These are phyloP conservation scores for Amphicarpaea edgeworthii DNA, from an alignment of 306 rosid genomes.

Conservation along the genomic window DNA sequence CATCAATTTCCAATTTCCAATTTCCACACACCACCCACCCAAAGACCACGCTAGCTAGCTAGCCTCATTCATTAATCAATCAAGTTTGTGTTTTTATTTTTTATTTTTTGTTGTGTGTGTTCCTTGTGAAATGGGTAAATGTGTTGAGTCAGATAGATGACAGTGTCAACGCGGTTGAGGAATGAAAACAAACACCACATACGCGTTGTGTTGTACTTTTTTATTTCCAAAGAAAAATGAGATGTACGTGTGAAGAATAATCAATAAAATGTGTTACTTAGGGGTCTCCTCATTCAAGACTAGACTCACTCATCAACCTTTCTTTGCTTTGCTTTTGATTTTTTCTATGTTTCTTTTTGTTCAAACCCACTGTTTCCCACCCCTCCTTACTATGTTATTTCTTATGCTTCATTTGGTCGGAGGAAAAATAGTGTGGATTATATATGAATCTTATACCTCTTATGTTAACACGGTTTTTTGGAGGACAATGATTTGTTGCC, in stretches of 20 bases:
- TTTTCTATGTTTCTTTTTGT: not conserved
- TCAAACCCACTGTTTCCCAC: not conserved
- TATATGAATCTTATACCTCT: no score
- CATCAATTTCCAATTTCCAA: slow-evolving; percentile 33
- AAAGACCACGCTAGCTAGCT: slow-evolving; percentile 52
- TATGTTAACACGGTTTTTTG: no score
- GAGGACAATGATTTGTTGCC: not conserved
- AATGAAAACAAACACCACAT: not conserved
- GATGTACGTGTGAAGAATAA: slow-evolving; percentile 22
- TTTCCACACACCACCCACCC: slow-evolving; percentile 39
- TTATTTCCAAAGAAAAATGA: not conserved
- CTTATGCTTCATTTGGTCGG: no score
- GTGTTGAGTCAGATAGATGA: not conserved
- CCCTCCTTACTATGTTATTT: not conserved
- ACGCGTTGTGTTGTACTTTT: slow-evolving; percentile 44
- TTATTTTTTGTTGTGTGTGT: no score
- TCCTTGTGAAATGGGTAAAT: not conserved
- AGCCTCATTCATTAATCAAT: no score
- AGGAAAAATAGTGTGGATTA: no score
- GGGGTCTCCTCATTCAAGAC: not conserved
- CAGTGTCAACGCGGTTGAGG: slow-evolving; percentile 40
- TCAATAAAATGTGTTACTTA: slow-evolving; percentile 7
- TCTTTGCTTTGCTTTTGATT: not conserved
- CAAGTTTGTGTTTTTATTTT: no score
- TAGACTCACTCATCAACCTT: not conserved